Conservation (phyloP, 768 basidiomycete species). For the Lentinula guzmanii region DNA sequence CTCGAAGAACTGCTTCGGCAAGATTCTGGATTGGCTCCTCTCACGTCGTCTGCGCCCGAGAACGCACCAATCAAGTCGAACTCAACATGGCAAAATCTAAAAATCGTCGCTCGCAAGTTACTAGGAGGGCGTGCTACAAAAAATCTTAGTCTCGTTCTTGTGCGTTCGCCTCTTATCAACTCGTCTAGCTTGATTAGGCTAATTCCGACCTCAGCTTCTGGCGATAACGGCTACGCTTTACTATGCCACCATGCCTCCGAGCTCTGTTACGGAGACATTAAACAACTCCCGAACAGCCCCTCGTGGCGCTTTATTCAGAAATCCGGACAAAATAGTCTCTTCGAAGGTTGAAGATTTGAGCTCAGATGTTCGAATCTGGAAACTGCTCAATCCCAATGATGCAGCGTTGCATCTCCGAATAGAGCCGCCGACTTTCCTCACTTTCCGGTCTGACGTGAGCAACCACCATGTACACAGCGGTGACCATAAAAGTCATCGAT, state of each 20-base stretch:
- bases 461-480: conserved; percentile 7
- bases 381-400: conserved; percentile 63
- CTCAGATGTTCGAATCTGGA: conserved; percentile 71
- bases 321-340: conserved; percentile 11
- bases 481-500: conserved; percentile 14
- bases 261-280: conserved; percentile 19
- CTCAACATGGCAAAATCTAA: conserved; percentile 38
- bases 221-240: conserved; percentile 73
- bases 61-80: conserved; percentile 28
- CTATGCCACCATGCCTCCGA: conserved; percentile 53
- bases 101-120: conserved; percentile 34
- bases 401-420: conserved; percentile 68
- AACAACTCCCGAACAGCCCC: conserved; percentile 18
- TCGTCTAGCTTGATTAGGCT: not conserved
- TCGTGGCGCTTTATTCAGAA: conserved; percentile 10
- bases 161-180: conserved; percentile 25
- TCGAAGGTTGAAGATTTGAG: conserved; percentile 9
- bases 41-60: conserved; percentile 20
- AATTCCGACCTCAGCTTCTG: conserved; percentile 48
- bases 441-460: conserved; percentile 44
- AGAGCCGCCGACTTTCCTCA: conserved; percentile 73
- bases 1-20: conserved; percentile 83
- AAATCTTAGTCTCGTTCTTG: conserved; percentile 77
- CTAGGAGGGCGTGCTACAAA: conserved; percentile 66
- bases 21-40: conserved; percentile 50